Conservation (phyloP, 352 stramenopile genomes). For the Phytophthora cactorum region DNA sequence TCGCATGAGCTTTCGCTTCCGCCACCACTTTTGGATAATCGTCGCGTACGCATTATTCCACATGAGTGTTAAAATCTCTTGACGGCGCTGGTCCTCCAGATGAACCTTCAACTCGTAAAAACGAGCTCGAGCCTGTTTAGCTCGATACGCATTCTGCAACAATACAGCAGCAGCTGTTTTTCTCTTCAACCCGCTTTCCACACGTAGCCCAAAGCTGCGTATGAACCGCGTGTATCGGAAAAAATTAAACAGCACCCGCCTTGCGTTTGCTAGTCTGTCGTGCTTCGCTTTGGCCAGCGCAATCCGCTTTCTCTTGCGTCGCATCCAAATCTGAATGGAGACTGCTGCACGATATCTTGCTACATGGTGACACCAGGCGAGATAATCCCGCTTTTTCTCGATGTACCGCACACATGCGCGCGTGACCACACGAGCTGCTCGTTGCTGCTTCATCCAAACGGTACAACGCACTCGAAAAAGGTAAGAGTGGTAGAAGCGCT, state of each 20-base stretch:
- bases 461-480: slow-evolving; percentile 43
- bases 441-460: slow-evolving; percentile 33
- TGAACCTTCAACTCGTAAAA: slow-evolving; percentile 72
- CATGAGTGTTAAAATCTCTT: slow-evolving; percentile 60
- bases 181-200: slow-evolving; percentile 35
- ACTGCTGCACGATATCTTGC: slow-evolving; percentile 63
- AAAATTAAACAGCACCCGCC: slow-evolving; percentile 49
- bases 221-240: slow-evolving; percentile 53
- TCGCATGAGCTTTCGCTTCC: slow-evolving; percentile 16
- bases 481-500: slow-evolving; percentile 49
- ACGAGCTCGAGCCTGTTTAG: slow-evolving; percentile 53
- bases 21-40: slow-evolving; percentile 69
- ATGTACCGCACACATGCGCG: slow-evolving; percentile 44
- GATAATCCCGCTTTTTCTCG: slow-evolving; percentile 39
- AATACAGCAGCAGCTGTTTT: slow-evolving; percentile 43
- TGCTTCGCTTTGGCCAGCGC: slow-evolving; percentile 12
- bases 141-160: slow-evolving; percentile 69
- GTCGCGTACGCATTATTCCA: slow-evolving; percentile 81
- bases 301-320: slow-evolving; percentile 37
- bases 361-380: slow-evolving; percentile 49
- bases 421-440: slow-evolving; percentile 49
- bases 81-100: slow-evolving; percentile 61
- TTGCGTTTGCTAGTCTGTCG: slow-evolving; percentile 24
- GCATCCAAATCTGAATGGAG: slow-evolving; percentile 62
- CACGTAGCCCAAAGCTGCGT: slow-evolving; percentile 40